Percentiles rank a stretch among this genome's conserved stretches.
These are phyloP conservation scores for Chlorella sp. DNA, from an alignment of 139 green algal genomes.

Conservation along the genomic window DNA sequence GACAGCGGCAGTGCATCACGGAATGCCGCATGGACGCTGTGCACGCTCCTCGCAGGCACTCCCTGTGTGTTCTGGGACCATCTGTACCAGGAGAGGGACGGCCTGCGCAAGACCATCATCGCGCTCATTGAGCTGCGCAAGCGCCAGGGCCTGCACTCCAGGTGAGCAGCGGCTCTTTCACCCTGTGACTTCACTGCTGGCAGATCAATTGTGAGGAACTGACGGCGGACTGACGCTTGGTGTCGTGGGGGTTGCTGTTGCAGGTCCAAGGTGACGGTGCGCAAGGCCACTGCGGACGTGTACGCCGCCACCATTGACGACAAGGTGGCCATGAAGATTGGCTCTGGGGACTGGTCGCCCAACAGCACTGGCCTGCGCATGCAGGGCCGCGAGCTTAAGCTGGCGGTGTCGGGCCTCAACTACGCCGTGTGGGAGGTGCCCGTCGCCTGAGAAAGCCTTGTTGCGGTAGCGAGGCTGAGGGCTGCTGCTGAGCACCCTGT, in stretches of 20 bases:
- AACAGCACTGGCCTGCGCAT: slow-evolving; percentile 45
- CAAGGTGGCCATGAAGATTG: slow-evolving; percentile 67
- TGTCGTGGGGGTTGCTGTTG: background rate
- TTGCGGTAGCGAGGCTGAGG: too few relatives aligned
- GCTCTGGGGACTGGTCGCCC: slow-evolving; percentile 67
- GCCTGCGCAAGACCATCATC: slow-evolving; percentile 55
- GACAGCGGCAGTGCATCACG: too few relatives aligned
- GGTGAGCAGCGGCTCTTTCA: slow-evolving; percentile 33
- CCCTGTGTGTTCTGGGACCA: slow-evolving; percentile 91
- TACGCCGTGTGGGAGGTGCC: slow-evolving; percentile 77
- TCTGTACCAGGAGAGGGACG: slow-evolving; percentile 33
- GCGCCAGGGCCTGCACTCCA: slow-evolving; percentile 57
- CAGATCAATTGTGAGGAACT: too few relatives aligned
- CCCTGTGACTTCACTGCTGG: too few relatives aligned
- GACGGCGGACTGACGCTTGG: too few relatives aligned
- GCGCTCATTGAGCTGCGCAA: slow-evolving; percentile 71
- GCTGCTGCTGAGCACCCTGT: too few relatives aligned
- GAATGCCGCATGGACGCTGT: too few relatives aligned
- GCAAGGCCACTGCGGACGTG: slow-evolving; percentile 56
- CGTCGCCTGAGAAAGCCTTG: too few relatives aligned
- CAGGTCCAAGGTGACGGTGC: slow-evolving; percentile 54
- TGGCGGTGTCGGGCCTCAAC: slow-evolving; percentile 52
- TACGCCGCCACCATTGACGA: slow-evolving; percentile 84
- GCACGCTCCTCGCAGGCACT: too few relatives aligned
- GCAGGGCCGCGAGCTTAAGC: slow-evolving; percentile 57